Percentiles rank a stretch among this genome's conserved stretches.
phyloP scores from a whole-genome alignment of 495 filamentous ascomycete species.

The Neurospora sp. region DNA sequence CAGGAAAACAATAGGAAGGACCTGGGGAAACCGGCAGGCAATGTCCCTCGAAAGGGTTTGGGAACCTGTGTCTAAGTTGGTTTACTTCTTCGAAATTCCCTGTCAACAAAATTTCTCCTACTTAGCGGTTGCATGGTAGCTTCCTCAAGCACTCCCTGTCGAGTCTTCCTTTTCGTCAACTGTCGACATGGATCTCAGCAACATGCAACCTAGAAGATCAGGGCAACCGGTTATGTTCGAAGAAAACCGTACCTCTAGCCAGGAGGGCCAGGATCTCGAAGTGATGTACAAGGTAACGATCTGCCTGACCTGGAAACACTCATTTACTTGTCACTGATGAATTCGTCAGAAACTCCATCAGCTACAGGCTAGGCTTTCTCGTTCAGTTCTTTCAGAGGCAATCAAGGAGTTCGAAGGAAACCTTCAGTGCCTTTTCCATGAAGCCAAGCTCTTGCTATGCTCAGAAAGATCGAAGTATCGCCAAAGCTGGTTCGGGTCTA shows the following conservation, averaged over 20 bases:
- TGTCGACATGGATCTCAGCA: not conserved
- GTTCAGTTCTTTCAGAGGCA: not conserved
- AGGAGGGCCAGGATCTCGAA: not conserved
- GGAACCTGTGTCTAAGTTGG: not conserved
- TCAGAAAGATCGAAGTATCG: not conserved
- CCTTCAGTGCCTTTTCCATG: constrained; percentile 5
- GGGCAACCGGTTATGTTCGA: not conserved
- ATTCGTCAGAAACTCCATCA: not conserved
- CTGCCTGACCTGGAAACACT: not conserved
- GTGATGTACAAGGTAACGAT: not conserved
- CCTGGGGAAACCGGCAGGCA: not conserved
- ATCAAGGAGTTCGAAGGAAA: constrained; percentile 6
- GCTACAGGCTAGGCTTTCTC: not conserved
- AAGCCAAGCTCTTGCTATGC: constrained; percentile 2
- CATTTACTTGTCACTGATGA: not conserved
- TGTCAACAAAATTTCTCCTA: not conserved
- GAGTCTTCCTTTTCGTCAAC: not conserved
- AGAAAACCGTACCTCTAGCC: not conserved
- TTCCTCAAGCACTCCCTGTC: not conserved
- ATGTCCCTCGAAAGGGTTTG: not conserved
- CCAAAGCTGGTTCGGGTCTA: not conserved
- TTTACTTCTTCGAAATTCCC: not conserved
- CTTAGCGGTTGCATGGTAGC: not conserved
- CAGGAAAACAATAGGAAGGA: not conserved
- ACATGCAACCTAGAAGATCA: not conserved